Evolutionary conservation across 345 rosid species (phyloP), one percentile per base, ranked within the genome.

Genomic region (Mallotus nudiflorus): DNA sequence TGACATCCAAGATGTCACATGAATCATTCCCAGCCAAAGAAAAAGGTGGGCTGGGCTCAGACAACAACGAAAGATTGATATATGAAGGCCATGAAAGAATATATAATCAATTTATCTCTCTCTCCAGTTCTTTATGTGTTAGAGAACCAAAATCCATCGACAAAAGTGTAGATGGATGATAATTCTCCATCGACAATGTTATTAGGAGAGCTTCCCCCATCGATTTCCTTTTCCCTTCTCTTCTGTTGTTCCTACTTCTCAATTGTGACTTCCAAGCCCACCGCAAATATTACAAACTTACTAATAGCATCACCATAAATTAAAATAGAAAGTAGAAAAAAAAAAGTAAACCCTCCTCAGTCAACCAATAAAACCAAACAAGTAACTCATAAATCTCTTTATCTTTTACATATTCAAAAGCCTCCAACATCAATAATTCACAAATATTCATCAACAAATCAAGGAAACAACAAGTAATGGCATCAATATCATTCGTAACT

Each of bases 61-160:
- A 91, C 0, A 97, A 90, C 72, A 94, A 82, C 6, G 98, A 97
- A 22, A 94, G 74, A 77, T 94, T 94, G 80, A 94, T 94, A 80
- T 94, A 97, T 6, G 98, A 97, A 0, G 98, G 97, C 4, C 91
- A 84, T 46, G 93, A 82, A 69, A 87, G 98, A 58, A 85, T 84
- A 59, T 84, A 69, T 57, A 89, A 93, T 14, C 93, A 82, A 76
- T 86, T 94, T 93, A 94, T 88, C 73, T 90, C 98, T 69, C 93
- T 82, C 74, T 91, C 97, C 65, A 90, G 76, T 62, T 94, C 98
- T 37, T 91, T 97, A 11, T 94, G 97, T 11, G 96, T 83, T 57
- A 91, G 81, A 78, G 97, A 89, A 72, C 96, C 87, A 9, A 97
- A 90, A 83, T 94, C 98, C 97, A 94, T 94, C 13, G 97, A 94